Evolutionary conservation across 768 basidiomycete genomes (phyloP), one percentile per base, ranked within the genome.

Genomic region (Lactifluus rugatus): DNA sequence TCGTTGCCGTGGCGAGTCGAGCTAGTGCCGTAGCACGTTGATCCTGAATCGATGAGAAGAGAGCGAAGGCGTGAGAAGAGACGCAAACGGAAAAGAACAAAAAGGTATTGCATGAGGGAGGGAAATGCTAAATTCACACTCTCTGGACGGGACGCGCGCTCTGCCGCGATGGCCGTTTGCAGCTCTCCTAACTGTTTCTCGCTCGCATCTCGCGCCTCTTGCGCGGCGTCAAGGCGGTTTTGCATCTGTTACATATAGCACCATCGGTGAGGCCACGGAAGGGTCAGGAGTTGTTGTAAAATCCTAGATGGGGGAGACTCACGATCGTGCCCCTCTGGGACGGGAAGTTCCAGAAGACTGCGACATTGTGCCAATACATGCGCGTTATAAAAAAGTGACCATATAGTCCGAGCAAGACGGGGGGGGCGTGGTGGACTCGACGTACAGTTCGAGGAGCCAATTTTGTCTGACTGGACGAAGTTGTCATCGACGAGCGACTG

Each of bases 331-430:
- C 92, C 47, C 82, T 81, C 58, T 93, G 89, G 1, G 90, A 93
- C 16, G 93, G 93, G 69, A 96, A 95, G 66, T 89, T 89, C 93
- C 93, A 96, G 70, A 90, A 95, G 72, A 94, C 93, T 94, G 47
- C 53, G 56, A 56, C 37, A 63, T 65, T 69, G 66, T 60, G 64
- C 63, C 60, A 56, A 31, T 31, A 9, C 9, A 9, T 31, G 54
- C 52, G 3, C 25, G 41, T 44, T 37, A 31, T 4, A 3, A 28
- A 4, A 2, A 0, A 7, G 25, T 9, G 11, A 5, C 4, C 32
- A 34, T 34, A 52, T 17, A n/a, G 65, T 56, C 66, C 50, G 17
- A 59, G 55, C 46, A 57, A 50, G 28, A 59, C 46, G 9, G 17
- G 19, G 63, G 10, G 17, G 21, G 63, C 4, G 28, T 28, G 28